Evolutionary conservation across 2,329 filamentous ascomycete species (phyloP).

Genomic region (Colletotrichum spaethianum): DNA sequence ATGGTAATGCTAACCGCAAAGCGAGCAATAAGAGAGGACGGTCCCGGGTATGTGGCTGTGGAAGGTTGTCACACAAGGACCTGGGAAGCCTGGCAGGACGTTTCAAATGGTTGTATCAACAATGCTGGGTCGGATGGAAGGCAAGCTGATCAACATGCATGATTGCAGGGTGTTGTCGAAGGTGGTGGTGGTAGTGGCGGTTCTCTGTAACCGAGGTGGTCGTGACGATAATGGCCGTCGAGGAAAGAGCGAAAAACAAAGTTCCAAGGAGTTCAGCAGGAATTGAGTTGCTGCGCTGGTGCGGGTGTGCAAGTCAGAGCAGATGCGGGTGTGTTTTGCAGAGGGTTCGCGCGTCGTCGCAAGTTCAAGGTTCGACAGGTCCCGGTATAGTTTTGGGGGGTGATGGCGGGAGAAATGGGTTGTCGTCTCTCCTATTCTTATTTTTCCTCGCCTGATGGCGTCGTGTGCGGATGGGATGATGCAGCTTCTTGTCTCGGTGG

Average conservation of each 20-base stretch:
- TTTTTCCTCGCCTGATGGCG: neutral
- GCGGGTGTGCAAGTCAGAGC: conserved; percentile 3
- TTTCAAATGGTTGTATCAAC: conserved; percentile 48
- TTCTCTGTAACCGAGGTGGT: neutral
- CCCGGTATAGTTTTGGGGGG: neutral
- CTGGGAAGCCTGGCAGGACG: conserved; percentile 41
- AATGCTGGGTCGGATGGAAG: conserved; percentile 45
- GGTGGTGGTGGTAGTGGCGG: conserved; percentile 17
- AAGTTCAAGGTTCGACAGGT: conserved; percentile 31
- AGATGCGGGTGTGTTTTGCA: conserved; percentile 5
- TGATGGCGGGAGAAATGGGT: conserved; percentile 10
- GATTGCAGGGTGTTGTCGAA: conserved; percentile 37
- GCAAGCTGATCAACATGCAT: conserved; percentile 43
- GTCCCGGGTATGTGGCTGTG: conserved; percentile 36
- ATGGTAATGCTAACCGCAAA: conserved; percentile 23
- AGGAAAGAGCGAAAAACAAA: conserved; percentile 12
- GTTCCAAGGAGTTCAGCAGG: conserved; percentile 23
- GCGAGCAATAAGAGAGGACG: conserved; percentile 34
- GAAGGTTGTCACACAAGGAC: conserved; percentile 38
- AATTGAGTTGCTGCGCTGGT: conserved; percentile 12
- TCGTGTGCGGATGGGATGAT: conserved; percentile 28
- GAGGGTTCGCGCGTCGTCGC: conserved; percentile 37
- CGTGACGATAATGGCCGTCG: conserved; percentile 27
- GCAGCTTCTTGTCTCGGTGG: conserved; percentile 30
- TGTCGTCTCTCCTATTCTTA: neutral